Base-by-base conservation (phyloP, 1,139 yeast genomes). In the Hanseniaspora sp. region DNA sequence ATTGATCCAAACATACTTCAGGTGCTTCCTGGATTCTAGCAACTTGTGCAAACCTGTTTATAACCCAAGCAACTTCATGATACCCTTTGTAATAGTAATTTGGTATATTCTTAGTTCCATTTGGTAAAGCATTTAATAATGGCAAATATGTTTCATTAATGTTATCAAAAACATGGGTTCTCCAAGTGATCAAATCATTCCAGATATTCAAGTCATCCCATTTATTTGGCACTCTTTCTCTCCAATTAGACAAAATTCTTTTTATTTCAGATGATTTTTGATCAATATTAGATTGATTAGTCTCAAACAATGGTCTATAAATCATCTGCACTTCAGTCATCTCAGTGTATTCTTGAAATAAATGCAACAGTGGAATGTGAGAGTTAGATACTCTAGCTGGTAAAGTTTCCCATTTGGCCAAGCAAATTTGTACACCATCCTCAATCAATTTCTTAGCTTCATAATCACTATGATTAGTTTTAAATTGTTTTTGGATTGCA, bases 61-160 rank as follows among this genome's bases (percentile, higher is more conserved):
- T 92, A 12, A 94, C 96, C 97, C 98, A 94, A 1, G 98, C 98
- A 66, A 92, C 88, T 69, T 94, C 99, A 67, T 94, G 99, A 71
- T 86, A 94, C 1, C 99, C 99, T 59, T 98, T 77, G 68, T 88
- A 94, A 1, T 96, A 97, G 65, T 87, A 88, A 0, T 96, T 87
- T 61, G 86, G 86, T 13, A 88, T 86, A 64, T 83, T 85, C 57
- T 72, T 73, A 54, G 80, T 83, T 31, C 83, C 78, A 62, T 84
- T 94, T 61, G 85, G 95, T 53, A 87, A 69, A 2, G 86, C 82
- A 1, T 96, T 95, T 58, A 90, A 85, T 62, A 94, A 76, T 35
- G 98, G 98, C 76, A 90, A 77, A 68, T 92, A 92, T 1, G 86
- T 95, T 66, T 86, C 86, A 71, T 94, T 92, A 63, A 94, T 87